Evolutionary conservation across 371 early-diverging fungal genomes (phyloP).

Genomic region (Saksenaea vasiformis): DNA sequence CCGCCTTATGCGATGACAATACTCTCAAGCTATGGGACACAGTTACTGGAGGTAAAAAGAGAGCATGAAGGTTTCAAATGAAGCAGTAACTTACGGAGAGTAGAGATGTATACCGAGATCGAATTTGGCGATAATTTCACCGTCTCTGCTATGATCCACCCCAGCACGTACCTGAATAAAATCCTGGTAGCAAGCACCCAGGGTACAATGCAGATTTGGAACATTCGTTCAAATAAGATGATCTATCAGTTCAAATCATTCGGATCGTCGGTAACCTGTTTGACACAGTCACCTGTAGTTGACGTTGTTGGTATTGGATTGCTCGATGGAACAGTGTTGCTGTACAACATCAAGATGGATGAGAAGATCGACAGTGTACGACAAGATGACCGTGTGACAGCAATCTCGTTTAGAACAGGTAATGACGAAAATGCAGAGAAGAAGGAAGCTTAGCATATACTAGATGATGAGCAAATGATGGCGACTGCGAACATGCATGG

Average conservation of each 20-base stretch:
- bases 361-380: constrained; percentile 71
- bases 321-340: constrained; percentile 81
- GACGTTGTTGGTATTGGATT: constrained; percentile 93
- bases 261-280: constrained; percentile 72
- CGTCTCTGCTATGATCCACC: constrained; percentile 81
- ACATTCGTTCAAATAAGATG: constrained; percentile 78
- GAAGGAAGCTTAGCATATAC: background rate
- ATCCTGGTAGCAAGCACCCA: constrained; percentile 84
- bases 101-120: constrained; percentile 76
- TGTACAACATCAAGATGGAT: constrained; percentile 83
- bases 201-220: constrained; percentile 93
- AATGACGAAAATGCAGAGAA: background rate
- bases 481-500: constrained; percentile 87
- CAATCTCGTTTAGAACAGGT: constrained; percentile 88
- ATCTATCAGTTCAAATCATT: constrained; percentile 80
- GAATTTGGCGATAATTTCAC: constrained; percentile 78
- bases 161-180: constrained; percentile 96
- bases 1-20: constrained; percentile 84
- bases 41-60: constrained; percentile 64
- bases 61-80: background rate
- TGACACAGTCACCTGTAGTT: constrained; percentile 88
- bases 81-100: background rate
- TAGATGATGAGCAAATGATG: constrained; percentile 84
- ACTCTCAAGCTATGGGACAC: constrained; percentile 78
- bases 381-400: constrained; percentile 88